Evolutionary conservation across 2,329 filamentous ascomycete species (phyloP), one percentile per base, ranked within the genome.

Genomic region (Penicillium fuscoglaucum): DNA sequence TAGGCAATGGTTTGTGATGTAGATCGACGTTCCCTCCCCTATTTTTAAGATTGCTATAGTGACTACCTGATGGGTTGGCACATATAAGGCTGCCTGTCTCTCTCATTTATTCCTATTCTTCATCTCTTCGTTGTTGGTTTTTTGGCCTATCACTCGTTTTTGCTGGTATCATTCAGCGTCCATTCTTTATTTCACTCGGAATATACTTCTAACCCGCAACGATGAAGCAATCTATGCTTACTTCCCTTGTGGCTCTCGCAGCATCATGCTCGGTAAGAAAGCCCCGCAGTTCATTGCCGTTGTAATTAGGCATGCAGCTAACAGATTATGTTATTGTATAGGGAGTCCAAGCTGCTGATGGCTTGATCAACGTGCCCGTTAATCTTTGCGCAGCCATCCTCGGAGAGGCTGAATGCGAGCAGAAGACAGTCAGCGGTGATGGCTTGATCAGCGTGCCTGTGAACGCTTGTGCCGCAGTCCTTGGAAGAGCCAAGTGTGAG

Each of bases 301-400:
- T n/a, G 5, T 5, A 17, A 26, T 1, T 12, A 6, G 45, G 35
- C 6, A 5, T 6, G 12, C 1, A 10, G 8, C 56, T 61, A 29
- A 61, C 37, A 24, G 0, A 31, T 19, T 7, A 15, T 35, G 8
- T 29, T 26, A 40, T 53, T 31, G 2, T 31, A 49, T 39, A 62
- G 60, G 58, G 62, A 26, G 62, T 50, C 24, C 55, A 51, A 29
- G 57, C 61, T 50, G 54, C 47, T 26, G 58, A 64, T 35, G 55
- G 51, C 52, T 59, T 68, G 54, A 29, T 53, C 12, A 68, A 53
- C 52, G 52, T 68, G 26, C 68, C 68, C 17, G 43, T 69, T 44
- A 63, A 62, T 39, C 65, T 68, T 31, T 70, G 67, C 50, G 55
- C 60, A 4, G 64, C 50, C 21, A 62, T 70, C 43, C 61, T 70